These are phyloP conservation scores for Abortiporus biennis DNA, from an alignment of 1,284 basidiomycete species.

Conservation along the genomic window DNA sequence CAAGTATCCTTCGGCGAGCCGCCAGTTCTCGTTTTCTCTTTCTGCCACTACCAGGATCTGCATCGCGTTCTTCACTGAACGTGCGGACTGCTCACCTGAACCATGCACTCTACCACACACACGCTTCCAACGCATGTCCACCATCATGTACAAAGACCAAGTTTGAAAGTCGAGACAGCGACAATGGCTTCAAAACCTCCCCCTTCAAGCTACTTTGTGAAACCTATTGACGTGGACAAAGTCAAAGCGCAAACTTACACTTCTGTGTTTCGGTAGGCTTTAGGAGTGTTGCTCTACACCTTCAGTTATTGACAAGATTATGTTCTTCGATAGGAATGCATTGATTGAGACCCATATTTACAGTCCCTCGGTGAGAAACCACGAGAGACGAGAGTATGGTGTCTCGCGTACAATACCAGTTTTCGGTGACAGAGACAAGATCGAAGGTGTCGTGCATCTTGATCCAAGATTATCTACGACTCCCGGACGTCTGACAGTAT, in stretches of 20 bases:
- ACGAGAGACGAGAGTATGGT: constrained; percentile 29
- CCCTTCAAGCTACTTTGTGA: not conserved
- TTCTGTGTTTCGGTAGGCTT: constrained; percentile 26
- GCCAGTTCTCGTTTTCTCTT: too few relatives aligned
- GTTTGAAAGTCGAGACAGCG: not conserved
- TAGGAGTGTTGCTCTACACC: not conserved
- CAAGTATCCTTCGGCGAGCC: too few relatives aligned
- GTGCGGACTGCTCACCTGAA: too few relatives aligned
- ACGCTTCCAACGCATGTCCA: too few relatives aligned
- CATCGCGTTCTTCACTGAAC: too few relatives aligned
- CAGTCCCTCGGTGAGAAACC: constrained; percentile 49
- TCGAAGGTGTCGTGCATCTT: constrained; percentile 53
- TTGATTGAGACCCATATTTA: constrained; percentile 55
- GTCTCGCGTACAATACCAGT: constrained; percentile 42
- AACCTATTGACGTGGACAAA: not conserved
- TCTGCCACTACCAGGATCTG: too few relatives aligned
- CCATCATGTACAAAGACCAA: too few relatives aligned
- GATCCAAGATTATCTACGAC: constrained; percentile 39
- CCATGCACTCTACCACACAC: too few relatives aligned
- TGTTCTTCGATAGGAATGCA: constrained; percentile 33
- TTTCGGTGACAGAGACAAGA: constrained; percentile 51
- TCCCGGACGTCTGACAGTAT: constrained; percentile 50
- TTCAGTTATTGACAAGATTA: not conserved
- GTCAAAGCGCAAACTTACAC: constrained; percentile 15
- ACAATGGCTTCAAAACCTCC: not conserved